Percentiles rank a stretch among this genome's conserved stretches.
Conservation (phyloP, 805 yeast genomes). For the Saitoella complicata region DNA sequence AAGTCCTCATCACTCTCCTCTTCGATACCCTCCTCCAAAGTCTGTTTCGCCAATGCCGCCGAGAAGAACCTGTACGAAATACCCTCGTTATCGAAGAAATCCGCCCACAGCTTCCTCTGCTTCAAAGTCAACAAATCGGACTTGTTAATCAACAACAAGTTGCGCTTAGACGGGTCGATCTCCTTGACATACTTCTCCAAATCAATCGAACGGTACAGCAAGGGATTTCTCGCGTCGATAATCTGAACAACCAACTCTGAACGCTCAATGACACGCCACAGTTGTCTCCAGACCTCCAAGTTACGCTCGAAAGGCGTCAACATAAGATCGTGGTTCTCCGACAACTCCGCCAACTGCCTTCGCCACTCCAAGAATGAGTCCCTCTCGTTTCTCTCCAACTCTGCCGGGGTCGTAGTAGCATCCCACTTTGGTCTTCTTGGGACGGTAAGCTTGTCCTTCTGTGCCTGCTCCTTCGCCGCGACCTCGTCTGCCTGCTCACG, state of each 20-base stretch:
- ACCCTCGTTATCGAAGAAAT: slow-evolving; percentile 49
- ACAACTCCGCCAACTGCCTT: slow-evolving; percentile 67
- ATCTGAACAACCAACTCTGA: slow-evolving; percentile 89
- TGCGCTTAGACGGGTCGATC: slow-evolving; percentile 56
- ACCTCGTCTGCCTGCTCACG: slow-evolving; percentile 41
- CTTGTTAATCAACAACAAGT: slow-evolving; percentile 75
- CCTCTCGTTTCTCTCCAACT: slow-evolving; percentile 74
- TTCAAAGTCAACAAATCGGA: slow-evolving; percentile 68
- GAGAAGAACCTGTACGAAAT: slow-evolving; percentile 84
- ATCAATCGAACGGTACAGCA: slow-evolving; percentile 76
- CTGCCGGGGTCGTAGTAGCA: slow-evolving; percentile 47
- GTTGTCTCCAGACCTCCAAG: slow-evolving; percentile 93
- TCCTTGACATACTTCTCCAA: slow-evolving; percentile 71
- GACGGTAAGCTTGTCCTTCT: slow-evolving; percentile 47
- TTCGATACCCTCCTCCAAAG: slow-evolving; percentile 11
- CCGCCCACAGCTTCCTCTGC: slow-evolving; percentile 79
- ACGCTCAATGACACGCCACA: slow-evolving; percentile 95
- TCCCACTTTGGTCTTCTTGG: slow-evolving; percentile 91
- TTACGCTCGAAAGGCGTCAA: slow-evolving; percentile 95
- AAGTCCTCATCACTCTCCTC: slow-evolving; percentile 4
- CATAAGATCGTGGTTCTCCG: slow-evolving; percentile 68
- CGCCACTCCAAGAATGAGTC: slow-evolving; percentile 91
- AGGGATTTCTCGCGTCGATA: slow-evolving; percentile 92
- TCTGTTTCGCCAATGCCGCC: slow-evolving; percentile 64
- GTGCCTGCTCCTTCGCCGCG: slow-evolving; percentile 41